A percentile compares a stretch with the other conserved stretches of the same genome.
These are phyloP conservation scores for Fragilaria radians DNA, from an alignment of 108 stramenopile species.

Conservation along the genomic window DNA sequence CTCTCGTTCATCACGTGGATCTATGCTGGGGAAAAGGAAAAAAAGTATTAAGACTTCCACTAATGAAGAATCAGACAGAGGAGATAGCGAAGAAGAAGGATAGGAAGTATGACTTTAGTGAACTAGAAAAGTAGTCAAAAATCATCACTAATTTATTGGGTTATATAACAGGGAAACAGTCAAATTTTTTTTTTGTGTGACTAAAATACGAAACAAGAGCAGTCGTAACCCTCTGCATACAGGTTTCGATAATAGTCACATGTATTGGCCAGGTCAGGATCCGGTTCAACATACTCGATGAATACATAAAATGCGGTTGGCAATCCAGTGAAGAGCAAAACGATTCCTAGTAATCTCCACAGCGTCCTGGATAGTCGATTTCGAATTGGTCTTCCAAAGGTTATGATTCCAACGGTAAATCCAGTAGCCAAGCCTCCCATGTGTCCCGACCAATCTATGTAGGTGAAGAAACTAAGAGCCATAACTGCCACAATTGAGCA, in stretches of 20 bases:
- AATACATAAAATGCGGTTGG: slow-evolving; percentile 30
- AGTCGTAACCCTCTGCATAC: slow-evolving; percentile 66
- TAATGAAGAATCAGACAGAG: slow-evolving; percentile 14
- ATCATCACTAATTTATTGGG: too few relatives aligned
- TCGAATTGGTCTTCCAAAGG: slow-evolving; percentile 21
- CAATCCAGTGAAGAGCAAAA: slow-evolving; percentile 20
- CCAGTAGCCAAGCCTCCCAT: slow-evolving; percentile 41
- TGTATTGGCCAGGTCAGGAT: slow-evolving; percentile 62
- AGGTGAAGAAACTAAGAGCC: slow-evolving; percentile 28
- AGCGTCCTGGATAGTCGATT: slow-evolving; percentile 22
- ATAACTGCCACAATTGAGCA: slow-evolving; percentile 25
- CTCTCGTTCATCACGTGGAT: slow-evolving; percentile 30
- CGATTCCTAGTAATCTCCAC: slow-evolving; percentile 43
- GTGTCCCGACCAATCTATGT: slow-evolving; percentile 50
- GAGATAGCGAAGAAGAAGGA: neutral
- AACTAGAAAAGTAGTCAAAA: too few relatives aligned
- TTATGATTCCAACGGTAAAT: slow-evolving; percentile 34
- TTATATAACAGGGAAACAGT: too few relatives aligned
- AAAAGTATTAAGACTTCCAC: slow-evolving; percentile 13
- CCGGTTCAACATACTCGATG: slow-evolving; percentile 28
- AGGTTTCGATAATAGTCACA: slow-evolving; percentile 75
- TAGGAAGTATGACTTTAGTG: too few relatives aligned
- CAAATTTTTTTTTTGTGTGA: neutral
- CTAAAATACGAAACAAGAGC: slow-evolving; percentile 32
- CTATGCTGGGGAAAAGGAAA: slow-evolving; percentile 21